Base-by-base conservation (phyloP, 1,284 basidiomycete species). In the Trametes hirsuta region DNA sequence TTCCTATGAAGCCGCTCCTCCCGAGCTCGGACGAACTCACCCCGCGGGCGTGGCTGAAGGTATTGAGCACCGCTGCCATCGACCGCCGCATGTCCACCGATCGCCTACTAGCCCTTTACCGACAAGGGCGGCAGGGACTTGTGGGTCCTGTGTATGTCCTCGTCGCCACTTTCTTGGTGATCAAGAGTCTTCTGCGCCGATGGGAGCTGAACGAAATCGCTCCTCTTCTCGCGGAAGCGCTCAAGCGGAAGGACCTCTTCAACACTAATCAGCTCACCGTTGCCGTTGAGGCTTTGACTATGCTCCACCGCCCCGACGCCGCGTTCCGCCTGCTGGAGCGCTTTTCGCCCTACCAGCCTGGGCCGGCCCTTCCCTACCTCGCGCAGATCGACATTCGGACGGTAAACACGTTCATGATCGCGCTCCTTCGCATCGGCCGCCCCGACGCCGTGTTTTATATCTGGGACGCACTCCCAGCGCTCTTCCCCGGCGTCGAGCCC, bases 401-500 rank as follows among this genome's bases (percentile, higher is more conserved):
- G 0, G 69, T 89, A 51, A 88, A 88, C 66, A 72, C 77, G 18
- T 81, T 87, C 66, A 79, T 92, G 75, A 72, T 76, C 6, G 68
- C 79, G 3, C 73, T 85, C n/a, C 77, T 77, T 25, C 78, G 77
- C 22, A 75, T 77, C 15, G 75, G 77, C 14, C 80, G 86, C 4
- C 87, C 86, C 0, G 86, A 88, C 64, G 71, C 80, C 2, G 79
- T 87, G 2, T 88, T 87, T 68, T 75, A 75, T 44, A 65, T 92
- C 6, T 93, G 87, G 84, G 84, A 85, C 21, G 68, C 81, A 15
- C 81, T 90, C 74, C 74, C 75, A 1, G 58, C 70, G 0, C 67
- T 88, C 4, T 93, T 87, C 37, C 30, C 30, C 69, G 78, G 74
- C 8, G 75, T 87, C 0, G 66, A 73, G 1, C 88, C 87, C 0